Evolutionary conservation across 1,284 basidiomycete species (phyloP).

Genomic region (Fistulinella cinereoalba): DNA sequence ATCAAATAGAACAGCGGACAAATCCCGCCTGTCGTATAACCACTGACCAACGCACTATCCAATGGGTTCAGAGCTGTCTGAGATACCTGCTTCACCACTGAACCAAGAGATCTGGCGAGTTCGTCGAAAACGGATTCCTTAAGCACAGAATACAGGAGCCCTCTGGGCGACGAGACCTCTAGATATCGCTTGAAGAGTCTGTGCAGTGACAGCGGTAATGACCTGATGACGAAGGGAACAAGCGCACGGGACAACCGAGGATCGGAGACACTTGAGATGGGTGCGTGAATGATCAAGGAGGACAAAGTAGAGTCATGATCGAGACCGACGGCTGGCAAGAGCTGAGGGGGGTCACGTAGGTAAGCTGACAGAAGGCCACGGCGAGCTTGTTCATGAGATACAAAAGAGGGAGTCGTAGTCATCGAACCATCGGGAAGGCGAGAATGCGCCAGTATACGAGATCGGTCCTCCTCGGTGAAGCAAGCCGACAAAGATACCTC

Average conservation of each 20-base stretch:
- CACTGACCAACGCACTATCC: constrained; percentile 29
- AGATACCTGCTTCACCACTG: constrained; percentile 13
- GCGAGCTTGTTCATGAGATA: constrained; percentile 29
- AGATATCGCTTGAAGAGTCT: constrained; percentile 38
- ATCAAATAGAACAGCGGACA: constrained; percentile 13
- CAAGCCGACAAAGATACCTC: constrained; percentile 64
- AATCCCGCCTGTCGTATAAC: constrained; percentile 14
- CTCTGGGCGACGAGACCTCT: constrained; percentile 12
- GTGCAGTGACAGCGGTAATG: constrained; percentile 35
- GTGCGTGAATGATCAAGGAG: constrained; percentile 39
- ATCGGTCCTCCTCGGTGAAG: constrained; percentile 44
- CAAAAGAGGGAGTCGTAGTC: constrained; percentile 9
- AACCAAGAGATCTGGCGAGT: constrained; percentile 12
- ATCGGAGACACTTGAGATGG: constrained; percentile 25
- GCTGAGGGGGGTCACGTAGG: not conserved
- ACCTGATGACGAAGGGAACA: constrained; percentile 43
- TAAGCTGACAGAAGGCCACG: constrained; percentile 20
- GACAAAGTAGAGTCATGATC: constrained; percentile 51
- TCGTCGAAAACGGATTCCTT: constrained; percentile 16
- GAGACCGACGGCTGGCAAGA: constrained; percentile 34
- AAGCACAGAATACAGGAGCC: constrained; percentile 21
- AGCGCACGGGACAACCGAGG: constrained; percentile 26
- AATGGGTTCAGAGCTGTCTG: constrained; percentile 5
- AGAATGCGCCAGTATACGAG: constrained; percentile 45
- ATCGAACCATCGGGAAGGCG: constrained; percentile 43